Percentiles rank a stretch among this genome's conserved stretches.
Evolutionary conservation across 2,329 filamentous ascomycete species (phyloP).

Genomic region (Exutisphaerella laricina): DNA sequence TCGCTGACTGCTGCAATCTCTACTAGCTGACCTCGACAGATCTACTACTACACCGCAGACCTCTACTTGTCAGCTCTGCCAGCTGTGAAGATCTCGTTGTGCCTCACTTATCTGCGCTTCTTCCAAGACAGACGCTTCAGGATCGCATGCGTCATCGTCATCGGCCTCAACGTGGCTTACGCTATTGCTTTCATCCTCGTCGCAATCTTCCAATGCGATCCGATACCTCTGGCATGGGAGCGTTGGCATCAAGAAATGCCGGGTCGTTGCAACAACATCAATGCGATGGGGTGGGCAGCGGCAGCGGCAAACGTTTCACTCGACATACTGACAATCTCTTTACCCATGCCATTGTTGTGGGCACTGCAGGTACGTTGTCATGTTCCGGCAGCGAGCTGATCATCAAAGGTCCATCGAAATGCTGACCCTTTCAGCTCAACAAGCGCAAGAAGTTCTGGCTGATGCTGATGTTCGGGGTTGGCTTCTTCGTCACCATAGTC

Average conservation of each 20-base stretch:
- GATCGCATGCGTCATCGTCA: slow-evolving; percentile 4
- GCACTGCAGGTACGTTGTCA: slow-evolving; percentile 1
- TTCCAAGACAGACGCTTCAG: slow-evolving; percentile 6
- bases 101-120: slow-evolving; percentile 17
- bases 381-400: not conserved
- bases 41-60: slow-evolving; percentile 8
- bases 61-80: slow-evolving; percentile 10
- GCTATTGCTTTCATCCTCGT: slow-evolving; percentile 7
- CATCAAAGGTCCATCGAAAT: not conserved
- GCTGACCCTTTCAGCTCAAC: slow-evolving; percentile 9
- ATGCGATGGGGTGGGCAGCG: slow-evolving; percentile 9
- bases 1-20: not conserved
- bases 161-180: slow-evolving; percentile 7
- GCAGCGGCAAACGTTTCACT: slow-evolving; percentile 11
- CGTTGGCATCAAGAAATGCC: slow-evolving; percentile 2
- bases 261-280: slow-evolving; percentile 10
- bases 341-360: slow-evolving; percentile 9
- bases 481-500: slow-evolving; percentile 14
- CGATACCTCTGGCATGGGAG: slow-evolving; percentile 5
- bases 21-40: not conserved
- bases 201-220: slow-evolving; percentile 9
- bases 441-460: slow-evolving; percentile 12
- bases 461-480: slow-evolving; percentile 15
- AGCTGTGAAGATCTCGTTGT: slow-evolving; percentile 15
- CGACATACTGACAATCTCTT: slow-evolving; percentile 7